These are phyloP conservation scores for Saccharomyces paradoxus DNA, from an alignment of 805 yeast species.

Conservation along the genomic window DNA sequence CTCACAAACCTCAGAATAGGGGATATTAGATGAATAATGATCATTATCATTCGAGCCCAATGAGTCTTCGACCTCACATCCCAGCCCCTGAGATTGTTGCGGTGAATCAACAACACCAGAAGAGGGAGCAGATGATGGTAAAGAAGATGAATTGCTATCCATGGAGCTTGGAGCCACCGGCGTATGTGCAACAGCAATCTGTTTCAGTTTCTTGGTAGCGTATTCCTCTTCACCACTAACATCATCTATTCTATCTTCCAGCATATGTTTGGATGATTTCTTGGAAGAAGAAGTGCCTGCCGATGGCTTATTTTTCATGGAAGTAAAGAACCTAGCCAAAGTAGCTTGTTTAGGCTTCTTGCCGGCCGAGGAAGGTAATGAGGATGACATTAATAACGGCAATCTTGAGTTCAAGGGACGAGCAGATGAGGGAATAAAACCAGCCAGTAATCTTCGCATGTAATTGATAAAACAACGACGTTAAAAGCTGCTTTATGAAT, in stretches of 20 bases:
- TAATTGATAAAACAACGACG: not conserved
- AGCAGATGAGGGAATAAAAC: not conserved
- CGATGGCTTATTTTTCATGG: slow-evolving; percentile 12
- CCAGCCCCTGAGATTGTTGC: not conserved
- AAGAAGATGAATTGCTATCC: not conserved
- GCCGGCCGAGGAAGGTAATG: not conserved
- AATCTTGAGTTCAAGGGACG: not conserved
- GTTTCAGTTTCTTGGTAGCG: not conserved
- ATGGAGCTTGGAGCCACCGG: not conserved
- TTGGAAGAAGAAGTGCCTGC: not conserved
- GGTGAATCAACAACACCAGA: not conserved
- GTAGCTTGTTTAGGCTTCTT: slow-evolving; percentile 23
- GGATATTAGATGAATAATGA: slow-evolving; percentile 16
- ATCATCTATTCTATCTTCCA: not conserved
- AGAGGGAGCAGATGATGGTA: not conserved
- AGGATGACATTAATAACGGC: not conserved
- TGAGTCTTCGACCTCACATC: not conserved
- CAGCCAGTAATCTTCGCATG: not conserved
- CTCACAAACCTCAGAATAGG: slow-evolving; percentile 38
- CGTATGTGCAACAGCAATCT: not conserved
- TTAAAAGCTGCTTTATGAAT: not conserved
- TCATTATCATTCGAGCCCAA: not conserved
- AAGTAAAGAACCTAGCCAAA: slow-evolving; percentile 26
- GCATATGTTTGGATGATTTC: not conserved
- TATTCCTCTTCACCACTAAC: not conserved